phyloP scores from a whole-genome alignment of 2,329 filamentous ascomycete species.

The Gremmenia infestans region DNA sequence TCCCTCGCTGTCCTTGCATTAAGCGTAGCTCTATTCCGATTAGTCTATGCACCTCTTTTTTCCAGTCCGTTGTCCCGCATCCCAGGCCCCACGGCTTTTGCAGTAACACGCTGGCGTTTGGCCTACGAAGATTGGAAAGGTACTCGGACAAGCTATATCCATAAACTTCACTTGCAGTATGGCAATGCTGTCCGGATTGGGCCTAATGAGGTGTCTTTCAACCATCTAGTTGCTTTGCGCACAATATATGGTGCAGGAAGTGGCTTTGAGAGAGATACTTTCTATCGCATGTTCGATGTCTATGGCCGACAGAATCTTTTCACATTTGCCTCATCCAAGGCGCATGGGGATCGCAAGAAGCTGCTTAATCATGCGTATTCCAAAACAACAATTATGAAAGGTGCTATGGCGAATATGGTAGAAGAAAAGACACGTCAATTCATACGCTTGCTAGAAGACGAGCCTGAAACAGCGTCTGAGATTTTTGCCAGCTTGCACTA shows the following conservation, averaged over 20 bases:
- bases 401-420: constrained; percentile 30
- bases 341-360: constrained; percentile 48
- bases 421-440: constrained; percentile 36
- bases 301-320: constrained; percentile 49
- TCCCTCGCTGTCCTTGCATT: too few species aligned
- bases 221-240: constrained; percentile 39
- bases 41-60: too few species aligned
- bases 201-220: constrained; percentile 33
- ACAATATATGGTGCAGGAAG: constrained; percentile 51
- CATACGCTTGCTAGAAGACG: constrained; percentile 36
- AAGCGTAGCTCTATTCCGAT: too few species aligned
- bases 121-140: constrained; percentile 5
- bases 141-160: constrained; percentile 3
- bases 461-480: constrained; percentile 35
- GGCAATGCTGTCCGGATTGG: constrained; percentile 24
- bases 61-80: not conserved
- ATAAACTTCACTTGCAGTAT: constrained; percentile 7
- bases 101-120: constrained; percentile 1
- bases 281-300: constrained; percentile 52
- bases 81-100: constrained; percentile 7
- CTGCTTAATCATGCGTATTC: constrained; percentile 48
- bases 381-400: constrained; percentile 41
- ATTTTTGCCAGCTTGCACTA: constrained; percentile 47
- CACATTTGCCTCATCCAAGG: constrained; percentile 40
- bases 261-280: constrained; percentile 37